Evolutionary conservation across 257 asterid genomes (phyloP).

Genomic region (Linaria vulgaris): DNA sequence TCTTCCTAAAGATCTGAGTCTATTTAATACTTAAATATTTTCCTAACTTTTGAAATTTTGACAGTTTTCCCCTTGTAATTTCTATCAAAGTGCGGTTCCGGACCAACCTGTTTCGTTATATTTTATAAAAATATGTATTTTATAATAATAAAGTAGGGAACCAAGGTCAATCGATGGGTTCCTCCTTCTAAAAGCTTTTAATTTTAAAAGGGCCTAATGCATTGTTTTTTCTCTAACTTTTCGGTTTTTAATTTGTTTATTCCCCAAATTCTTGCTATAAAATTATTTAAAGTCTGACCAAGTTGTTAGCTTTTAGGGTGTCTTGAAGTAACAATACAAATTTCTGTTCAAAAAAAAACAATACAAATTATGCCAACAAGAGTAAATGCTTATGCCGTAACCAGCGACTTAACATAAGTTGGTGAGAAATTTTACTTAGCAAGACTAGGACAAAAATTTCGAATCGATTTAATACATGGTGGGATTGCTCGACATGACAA

Average conservation of each 20-base stretch:
- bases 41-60: conserved; percentile 47
- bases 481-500: conserved; percentile 20
- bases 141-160: conserved; percentile 44
- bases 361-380: conserved; percentile 36
- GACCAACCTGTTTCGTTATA: conserved; percentile 30
- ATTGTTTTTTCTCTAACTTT: conserved; percentile 20
- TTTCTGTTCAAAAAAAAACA: too few species aligned
- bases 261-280: neutral
- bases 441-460: conserved; percentile 15
- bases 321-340: conserved; percentile 32
- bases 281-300: conserved; percentile 26
- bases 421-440: conserved; percentile 22
- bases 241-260: conserved; percentile 17
- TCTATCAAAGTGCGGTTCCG: conserved; percentile 46
- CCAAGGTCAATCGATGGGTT: conserved; percentile 75
- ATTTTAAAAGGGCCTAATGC: conserved; percentile 25
- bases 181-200: conserved; percentile 33
- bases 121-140: neutral
- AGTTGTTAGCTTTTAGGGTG: conserved; percentile 51
- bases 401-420: conserved; percentile 33
- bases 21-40: conserved; percentile 31
- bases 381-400: conserved; percentile 38
- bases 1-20: conserved; percentile 74
- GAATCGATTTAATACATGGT: conserved; percentile 18
- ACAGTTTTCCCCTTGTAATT: conserved; percentile 67